Base-by-base conservation (phyloP, 2,329 filamentous ascomycete species). In the Coniochaeta pulveracea region DNA sequence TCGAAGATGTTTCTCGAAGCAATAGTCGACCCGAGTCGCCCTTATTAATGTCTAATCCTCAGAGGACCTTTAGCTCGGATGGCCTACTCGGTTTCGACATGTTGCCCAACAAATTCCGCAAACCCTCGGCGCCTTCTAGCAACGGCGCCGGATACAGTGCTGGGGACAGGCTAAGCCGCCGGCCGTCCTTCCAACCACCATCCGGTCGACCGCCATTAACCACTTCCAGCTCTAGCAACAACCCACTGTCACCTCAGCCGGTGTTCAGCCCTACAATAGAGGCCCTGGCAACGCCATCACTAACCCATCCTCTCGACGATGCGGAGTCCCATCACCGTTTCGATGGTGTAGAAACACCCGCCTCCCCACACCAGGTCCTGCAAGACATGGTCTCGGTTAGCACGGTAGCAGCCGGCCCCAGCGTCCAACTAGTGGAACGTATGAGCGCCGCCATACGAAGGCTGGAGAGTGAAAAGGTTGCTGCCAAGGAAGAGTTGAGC, bases 361-460 rank as follows among this genome's bases (percentile, higher is more conserved):
- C 67, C 1, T 80, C 76, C 3, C 78, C 78, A 1, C 75, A 76
- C 24, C 76, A 79, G 37, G 75, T 80, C 6, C 71, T 83, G 38
- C 81, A 86, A 44, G 88, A 94, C 47, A 81, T 93, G 62, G 72
- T 91, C 19, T 93, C 85, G 2, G 83, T 85, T 6, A 93, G 86
- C 1, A 95, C 89, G 0, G 81, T 85, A 7, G 89, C 80, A 1
- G 88, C 89, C 0, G 91, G 91, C 0, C 91, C 91, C 0, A 89
- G 82, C 0, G 89, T 98, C 2, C 89, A 96, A 57, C 72, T 98
- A 1, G 88, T 98, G 11, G 91, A 96, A 58, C 76, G 89, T 34
- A 93, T 98, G 85, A 93, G 84, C 49, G 85, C 88, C 3, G 85
- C 86, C 0, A 88, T 98, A 27, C 81, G 91, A 8, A 76, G 89